A percentile compares a stretch with the other conserved stretches of the same genome.
Evolutionary conservation across 2,329 filamentous ascomycete genomes (phyloP).

Genomic region (Trichoderma sp.): DNA sequence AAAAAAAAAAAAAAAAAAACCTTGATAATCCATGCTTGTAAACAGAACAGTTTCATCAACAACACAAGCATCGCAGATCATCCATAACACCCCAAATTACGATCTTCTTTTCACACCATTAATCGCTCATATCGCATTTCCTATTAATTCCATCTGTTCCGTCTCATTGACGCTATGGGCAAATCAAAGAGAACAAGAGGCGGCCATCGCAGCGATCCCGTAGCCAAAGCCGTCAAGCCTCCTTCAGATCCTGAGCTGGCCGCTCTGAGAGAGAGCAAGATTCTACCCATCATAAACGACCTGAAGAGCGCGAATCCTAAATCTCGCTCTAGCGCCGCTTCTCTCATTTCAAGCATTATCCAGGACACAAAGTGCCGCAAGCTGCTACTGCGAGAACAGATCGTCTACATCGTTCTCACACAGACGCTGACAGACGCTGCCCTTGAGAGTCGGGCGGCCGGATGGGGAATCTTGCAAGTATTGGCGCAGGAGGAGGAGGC

Average conservation of each 20-base stretch:
- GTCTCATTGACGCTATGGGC: constrained; percentile 44
- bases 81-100: neutral
- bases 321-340: constrained; percentile 56
- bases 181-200: constrained; percentile 56
- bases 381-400: constrained; percentile 62
- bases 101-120: neutral
- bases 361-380: constrained; percentile 61
- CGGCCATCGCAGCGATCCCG: constrained; percentile 52
- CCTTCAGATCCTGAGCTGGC: constrained; percentile 62
- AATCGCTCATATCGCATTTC: neutral
- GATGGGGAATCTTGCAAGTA: constrained; percentile 64
- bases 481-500: constrained; percentile 61
- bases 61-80: neutral
- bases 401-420: constrained; percentile 60
- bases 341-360: constrained; percentile 59
- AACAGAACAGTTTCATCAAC: neutral
- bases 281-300: constrained; percentile 60
- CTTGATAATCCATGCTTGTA: neutral
- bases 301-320: constrained; percentile 58
- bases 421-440: constrained; percentile 62
- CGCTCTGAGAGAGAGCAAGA: constrained; percentile 59
- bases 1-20: constrained; percentile 8
- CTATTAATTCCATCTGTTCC: neutral
- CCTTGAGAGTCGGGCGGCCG: constrained; percentile 61
- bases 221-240: constrained; percentile 56